A percentile compares a stretch with the other conserved stretches of the same genome.
phyloP scores from a whole-genome alignment of 108 stramenopile genomes.

The Fragilariopsis cylindrus region DNA sequence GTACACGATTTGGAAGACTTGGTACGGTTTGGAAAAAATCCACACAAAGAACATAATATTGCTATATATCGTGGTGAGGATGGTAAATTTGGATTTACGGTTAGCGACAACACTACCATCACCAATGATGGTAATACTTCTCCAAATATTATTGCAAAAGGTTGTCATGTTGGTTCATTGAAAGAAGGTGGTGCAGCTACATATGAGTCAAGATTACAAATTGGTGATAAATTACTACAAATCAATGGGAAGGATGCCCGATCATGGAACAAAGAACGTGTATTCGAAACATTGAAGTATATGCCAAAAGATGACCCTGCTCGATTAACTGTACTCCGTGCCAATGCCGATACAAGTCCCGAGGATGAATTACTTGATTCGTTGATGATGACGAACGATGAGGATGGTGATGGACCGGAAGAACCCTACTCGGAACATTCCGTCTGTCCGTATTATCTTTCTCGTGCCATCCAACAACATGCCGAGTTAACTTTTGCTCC shows the following conservation, averaged over 20 bases:
- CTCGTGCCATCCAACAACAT: constrained; percentile 53
- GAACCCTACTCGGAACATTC: constrained; percentile 54
- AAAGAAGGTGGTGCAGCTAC: constrained; percentile 30
- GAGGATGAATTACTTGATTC: not conserved
- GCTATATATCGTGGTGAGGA: constrained; percentile 53
- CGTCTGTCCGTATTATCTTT: constrained; percentile 88
- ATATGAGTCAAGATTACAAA: constrained; percentile 51
- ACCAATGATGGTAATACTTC: not conserved
- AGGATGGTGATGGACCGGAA: constrained; percentile 14
- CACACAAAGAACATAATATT: constrained; percentile 45
- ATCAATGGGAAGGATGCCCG: constrained; percentile 54
- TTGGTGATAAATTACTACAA: constrained; percentile 50
- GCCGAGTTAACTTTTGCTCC: constrained; percentile 94
- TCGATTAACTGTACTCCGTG: constrained; percentile 44
- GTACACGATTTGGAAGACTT: constrained; percentile 84
- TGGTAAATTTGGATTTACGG: constrained; percentile 19
- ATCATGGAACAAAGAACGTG: constrained; percentile 16
- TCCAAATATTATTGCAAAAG: not conserved
- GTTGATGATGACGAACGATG: not conserved
- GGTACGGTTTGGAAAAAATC: constrained; percentile 64
- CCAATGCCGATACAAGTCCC: constrained; percentile 6
- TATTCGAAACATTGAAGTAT: constrained; percentile 26
- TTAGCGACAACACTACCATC: not conserved
- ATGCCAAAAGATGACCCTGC: constrained; percentile 42
- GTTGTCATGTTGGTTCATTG: constrained; percentile 2